Base-by-base conservation (phyloP, 805 yeast genomes). In the Kuraishia hungarica region DNA sequence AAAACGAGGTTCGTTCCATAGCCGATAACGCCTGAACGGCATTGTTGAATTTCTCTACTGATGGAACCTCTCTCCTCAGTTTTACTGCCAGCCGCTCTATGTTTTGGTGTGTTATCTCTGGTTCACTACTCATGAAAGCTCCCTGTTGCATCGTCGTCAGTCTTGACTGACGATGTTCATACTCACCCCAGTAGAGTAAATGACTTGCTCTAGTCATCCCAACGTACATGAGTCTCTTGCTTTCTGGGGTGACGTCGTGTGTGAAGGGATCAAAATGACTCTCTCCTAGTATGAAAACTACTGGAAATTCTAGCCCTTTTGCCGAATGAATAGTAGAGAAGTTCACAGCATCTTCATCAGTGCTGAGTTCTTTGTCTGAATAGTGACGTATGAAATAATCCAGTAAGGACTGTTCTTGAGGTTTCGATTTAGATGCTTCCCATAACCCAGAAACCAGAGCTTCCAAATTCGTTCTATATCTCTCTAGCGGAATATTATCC, bases 321-420 rank as follows among this genome's bases (percentile, higher is more conserved):
- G 92, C 82, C 0, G 88, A 75, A 65, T 87, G 93, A 1, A 87
- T 79, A 0, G 93, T 87, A 0, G 90, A 82, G 1, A 86, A 60
- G 53, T 81, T 82, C 6, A 86, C 69, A 8, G 43, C 43, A 13
- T 35, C 43, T 13, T 35, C 43, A 35, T 35, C 43, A 15, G 11
- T 35, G 43, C n/a, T 35, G n/a, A 35, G 5, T 15, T 47, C n/a
- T 39, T 61, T 76, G 26, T 71, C 75, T 53, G 69, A 70, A 63
- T 76, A 77, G 51, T 70, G 72, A 26, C 67, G 64, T 23, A 79
- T 59, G 57, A 77, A 80, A 60, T 65, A 71, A 13, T 68, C 72
- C 6, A 79, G 46, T 56, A 79, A 70, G 2, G 43, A 35, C 43
- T 35, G 43, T 17, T 35, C 43, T 3, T 7, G 3, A 17, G 43